Evolutionary conservation across 805 yeast genomes (phyloP).

Genomic region (Yamadazyma sp.): DNA sequence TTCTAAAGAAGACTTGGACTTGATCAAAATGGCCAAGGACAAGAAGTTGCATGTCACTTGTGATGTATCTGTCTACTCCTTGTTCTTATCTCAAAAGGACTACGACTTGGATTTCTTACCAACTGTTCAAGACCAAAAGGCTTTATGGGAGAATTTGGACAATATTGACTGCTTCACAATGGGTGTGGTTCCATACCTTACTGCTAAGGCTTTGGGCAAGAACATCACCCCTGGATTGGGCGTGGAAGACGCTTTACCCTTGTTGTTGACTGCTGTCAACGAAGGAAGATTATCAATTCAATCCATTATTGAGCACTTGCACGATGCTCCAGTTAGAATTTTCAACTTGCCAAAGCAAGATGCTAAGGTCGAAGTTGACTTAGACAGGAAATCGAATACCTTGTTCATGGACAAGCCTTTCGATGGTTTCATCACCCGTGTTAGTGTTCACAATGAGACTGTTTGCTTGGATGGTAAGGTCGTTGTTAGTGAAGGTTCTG

Average conservation of each 20-base stretch:
- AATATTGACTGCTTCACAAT: slow-evolving; percentile 84
- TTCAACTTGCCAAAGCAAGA: slow-evolving; percentile 83
- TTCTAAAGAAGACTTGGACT: slow-evolving; percentile 74
- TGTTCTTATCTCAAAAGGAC: slow-evolving; percentile 72
- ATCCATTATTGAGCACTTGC: slow-evolving; percentile 71
- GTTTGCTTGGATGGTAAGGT: slow-evolving; percentile 82
- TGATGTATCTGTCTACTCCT: slow-evolving; percentile 79
- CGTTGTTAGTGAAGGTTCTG: slow-evolving; percentile 58
- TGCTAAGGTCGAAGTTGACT: slow-evolving; percentile 75
- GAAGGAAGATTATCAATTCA: slow-evolving; percentile 69
- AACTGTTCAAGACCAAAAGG: slow-evolving; percentile 73
- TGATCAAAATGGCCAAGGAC: slow-evolving; percentile 81
- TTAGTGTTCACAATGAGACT: slow-evolving; percentile 72
- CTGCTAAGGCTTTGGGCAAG: slow-evolving; percentile 65
- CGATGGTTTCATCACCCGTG: slow-evolving; percentile 87
- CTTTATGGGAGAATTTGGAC: slow-evolving; percentile 74
- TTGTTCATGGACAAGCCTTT: slow-evolving; percentile 42
- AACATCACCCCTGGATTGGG: slow-evolving; percentile 72
- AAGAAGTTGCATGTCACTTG: slow-evolving; percentile 83
- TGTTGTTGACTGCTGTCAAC: slow-evolving; percentile 76
- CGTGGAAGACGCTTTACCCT: slow-evolving; percentile 75
- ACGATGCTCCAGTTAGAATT: slow-evolving; percentile 77
- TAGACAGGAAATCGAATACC: slow-evolving; percentile 59
- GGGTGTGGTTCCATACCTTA: slow-evolving; percentile 72
- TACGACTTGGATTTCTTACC: slow-evolving; percentile 76